phyloP scores from a whole-genome alignment of 2,329 filamentous ascomycete genomes.

The Diplodia intermedia region DNA sequence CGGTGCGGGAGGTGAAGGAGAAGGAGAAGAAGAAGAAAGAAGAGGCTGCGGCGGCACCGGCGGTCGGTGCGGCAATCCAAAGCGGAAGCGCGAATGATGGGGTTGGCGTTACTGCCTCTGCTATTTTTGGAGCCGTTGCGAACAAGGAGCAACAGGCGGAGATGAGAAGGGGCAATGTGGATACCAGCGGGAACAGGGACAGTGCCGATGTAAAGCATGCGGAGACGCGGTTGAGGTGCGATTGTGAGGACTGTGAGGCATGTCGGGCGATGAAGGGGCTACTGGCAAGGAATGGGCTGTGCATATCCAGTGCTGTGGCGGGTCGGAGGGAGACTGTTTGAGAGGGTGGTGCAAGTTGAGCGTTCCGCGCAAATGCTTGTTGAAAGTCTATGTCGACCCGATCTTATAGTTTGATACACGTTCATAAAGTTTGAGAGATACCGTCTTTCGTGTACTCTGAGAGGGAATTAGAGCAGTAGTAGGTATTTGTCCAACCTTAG shows the following conservation, averaged over 20 bases:
- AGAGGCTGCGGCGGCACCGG: too few species aligned
- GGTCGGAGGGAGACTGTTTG: conserved; percentile 26
- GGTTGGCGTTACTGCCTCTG: neutral
- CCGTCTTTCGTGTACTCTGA: too few species aligned
- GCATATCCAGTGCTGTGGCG: conserved; percentile 1
- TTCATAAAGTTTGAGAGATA: neutral
- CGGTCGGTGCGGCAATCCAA: too few species aligned
- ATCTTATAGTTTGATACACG: neutral
- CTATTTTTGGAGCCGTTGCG: neutral
- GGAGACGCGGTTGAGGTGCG: conserved; percentile 18
- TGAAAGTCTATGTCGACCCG: neutral
- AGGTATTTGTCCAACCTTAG: too few species aligned
- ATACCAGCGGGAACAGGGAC: neutral
- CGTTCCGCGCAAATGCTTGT: neutral
- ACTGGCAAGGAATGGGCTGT: conserved; percentile 26
- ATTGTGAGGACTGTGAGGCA: conserved; percentile 23
- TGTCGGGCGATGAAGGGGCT: conserved; percentile 17
- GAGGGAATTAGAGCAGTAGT: too few species aligned
- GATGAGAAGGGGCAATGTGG: neutral
- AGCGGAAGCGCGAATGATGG: neutral
- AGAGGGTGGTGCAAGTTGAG: neutral
- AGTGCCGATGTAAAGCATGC: neutral
- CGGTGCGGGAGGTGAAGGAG: neutral
- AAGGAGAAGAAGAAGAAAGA: too few species aligned
- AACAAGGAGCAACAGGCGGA: neutral